Conservation (phyloP, 176 grass and related monocot genomes). For the Oryza meridionalis region DNA sequence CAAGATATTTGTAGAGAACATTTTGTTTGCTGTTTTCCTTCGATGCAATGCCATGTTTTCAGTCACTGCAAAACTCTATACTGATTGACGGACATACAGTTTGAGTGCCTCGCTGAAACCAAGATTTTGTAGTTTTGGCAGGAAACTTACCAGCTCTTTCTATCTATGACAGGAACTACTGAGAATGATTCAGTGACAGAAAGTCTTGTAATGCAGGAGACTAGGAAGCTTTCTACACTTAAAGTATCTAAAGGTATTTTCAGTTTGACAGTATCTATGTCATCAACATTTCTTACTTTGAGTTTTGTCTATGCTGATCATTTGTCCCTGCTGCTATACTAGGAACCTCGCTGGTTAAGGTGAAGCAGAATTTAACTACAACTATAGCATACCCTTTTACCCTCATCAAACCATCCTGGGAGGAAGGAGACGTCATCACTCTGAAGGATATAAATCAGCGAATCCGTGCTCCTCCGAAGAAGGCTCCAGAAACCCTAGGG, state of each 20-base stretch:
- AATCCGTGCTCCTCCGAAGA: slow-evolving; percentile 68
- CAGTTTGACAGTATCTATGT: slow-evolving; percentile 1
- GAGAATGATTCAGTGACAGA: slow-evolving; percentile 48
- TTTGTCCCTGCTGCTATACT: slow-evolving; percentile 32
- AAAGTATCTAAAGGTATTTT: slow-evolving; percentile 89
- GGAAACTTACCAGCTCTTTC: slow-evolving; percentile 39
- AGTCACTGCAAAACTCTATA: slow-evolving; percentile 8
- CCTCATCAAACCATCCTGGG: slow-evolving; percentile 82
- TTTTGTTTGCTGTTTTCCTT: slow-evolving; percentile 4
- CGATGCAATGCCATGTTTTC: neutral
- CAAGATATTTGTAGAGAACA: neutral
- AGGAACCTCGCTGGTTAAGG: slow-evolving; percentile 63
- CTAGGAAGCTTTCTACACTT: slow-evolving; percentile 63
- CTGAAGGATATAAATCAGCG: slow-evolving; percentile 82
- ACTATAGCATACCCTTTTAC: slow-evolving; percentile 83
- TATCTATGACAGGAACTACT: slow-evolving; percentile 59
- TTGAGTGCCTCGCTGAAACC: slow-evolving; percentile 20
- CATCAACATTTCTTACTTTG: slow-evolving; percentile 40
- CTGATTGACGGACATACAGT: neutral
- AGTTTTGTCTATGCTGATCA: slow-evolving; percentile 27
- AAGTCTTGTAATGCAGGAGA: slow-evolving; percentile 53
- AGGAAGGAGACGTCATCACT: slow-evolving; percentile 76
- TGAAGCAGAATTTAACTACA: slow-evolving; percentile 63
- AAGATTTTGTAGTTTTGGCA: neutral
- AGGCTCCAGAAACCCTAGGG: slow-evolving; percentile 43